Base-by-base conservation (phyloP, 2,329 filamentous ascomycete species). In the Penicillium sp. region DNA sequence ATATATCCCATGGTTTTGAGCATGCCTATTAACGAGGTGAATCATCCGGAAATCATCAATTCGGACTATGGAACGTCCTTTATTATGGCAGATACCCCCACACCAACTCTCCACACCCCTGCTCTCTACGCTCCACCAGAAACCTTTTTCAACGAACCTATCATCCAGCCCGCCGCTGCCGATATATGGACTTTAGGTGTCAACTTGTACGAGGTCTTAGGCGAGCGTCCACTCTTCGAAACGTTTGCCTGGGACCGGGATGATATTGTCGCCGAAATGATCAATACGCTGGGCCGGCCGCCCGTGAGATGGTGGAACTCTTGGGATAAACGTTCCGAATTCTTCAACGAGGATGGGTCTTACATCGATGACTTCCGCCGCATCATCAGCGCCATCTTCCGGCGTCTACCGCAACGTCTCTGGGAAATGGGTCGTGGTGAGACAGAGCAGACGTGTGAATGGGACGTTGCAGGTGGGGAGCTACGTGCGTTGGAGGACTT, bases 61-160 rank as follows among this genome's bases (percentile, higher is more conserved):
- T 57, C 53, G 27, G 59, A 62, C 48, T 60, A 60, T 34, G 58
- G 59, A 9, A 58, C 53, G 12, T 61, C 57, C 18, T 62, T 62
- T 49, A 36, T 54, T 39, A 18, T 53, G 22, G 44, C 58, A 41
- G 13, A 58, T 22, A 57, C 56, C 3, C 49, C 56, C 22, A 49
- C 49, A 43, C 56, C 56, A 19, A 57, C 43, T 40, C 56, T 57
- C 39, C 46, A 60, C 19, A 62, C 59, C 8, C 58, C 56, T 35
- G 40, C 49, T 14, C 57, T 59, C 3, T 59, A 58, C 37, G 16
- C 53, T 40, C 58, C 56, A 31, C 57, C 59, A 33, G 56, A 62
- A 54, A 45, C 41, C 34, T 45, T 52, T 33, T 49, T 52, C 35
- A 31, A 52, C 11, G 50, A 49, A 45, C 45, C 40, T 16, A 52